Conservation (phyloP, 2,329 filamentous ascomycete genomes). For the Fusarium hainanense region DNA sequence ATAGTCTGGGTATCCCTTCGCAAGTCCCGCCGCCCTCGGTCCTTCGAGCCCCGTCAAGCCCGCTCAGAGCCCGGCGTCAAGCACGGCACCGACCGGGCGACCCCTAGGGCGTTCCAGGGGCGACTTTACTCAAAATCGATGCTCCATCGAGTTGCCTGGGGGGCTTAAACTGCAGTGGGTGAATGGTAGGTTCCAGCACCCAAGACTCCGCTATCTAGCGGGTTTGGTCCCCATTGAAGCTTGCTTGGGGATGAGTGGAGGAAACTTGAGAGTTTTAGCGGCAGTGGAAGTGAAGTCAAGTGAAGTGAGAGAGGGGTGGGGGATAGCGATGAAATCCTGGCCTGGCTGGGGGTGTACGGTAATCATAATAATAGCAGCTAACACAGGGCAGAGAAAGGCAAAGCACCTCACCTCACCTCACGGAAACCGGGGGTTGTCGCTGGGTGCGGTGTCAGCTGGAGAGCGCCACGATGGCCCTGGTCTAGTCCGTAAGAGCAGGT, state of each 20-base stretch:
- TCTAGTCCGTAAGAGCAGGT: conserved; percentile 33
- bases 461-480: conserved; percentile 45
- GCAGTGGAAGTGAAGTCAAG: conserved; percentile 1
- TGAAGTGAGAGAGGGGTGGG: conserved; percentile 25
- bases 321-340: background rate
- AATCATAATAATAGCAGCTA: conserved; percentile 21
- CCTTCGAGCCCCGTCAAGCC: conserved; percentile 21
- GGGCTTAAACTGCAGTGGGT: conserved; percentile 30
- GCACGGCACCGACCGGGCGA: conserved; percentile 28
- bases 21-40: conserved; percentile 10
- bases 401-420: conserved; percentile 38
- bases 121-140: conserved; percentile 27
- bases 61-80: conserved; percentile 3
- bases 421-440: conserved; percentile 35
- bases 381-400: conserved; percentile 36
- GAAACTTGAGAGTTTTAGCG: conserved; percentile 29
- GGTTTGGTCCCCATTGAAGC: conserved; percentile 24
- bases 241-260: conserved; percentile 38
- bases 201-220: conserved; percentile 33
- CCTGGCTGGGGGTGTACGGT: background rate
- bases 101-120: conserved; percentile 33
- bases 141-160: conserved; percentile 23
- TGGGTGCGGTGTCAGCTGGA: conserved; percentile 46
- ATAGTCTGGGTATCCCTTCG: conserved; percentile 25
- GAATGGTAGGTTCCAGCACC: conserved; percentile 40